These are phyloP conservation scores for Gaultheria prostrata DNA, from an alignment of 148 eudicot species.

Conservation along the genomic window DNA sequence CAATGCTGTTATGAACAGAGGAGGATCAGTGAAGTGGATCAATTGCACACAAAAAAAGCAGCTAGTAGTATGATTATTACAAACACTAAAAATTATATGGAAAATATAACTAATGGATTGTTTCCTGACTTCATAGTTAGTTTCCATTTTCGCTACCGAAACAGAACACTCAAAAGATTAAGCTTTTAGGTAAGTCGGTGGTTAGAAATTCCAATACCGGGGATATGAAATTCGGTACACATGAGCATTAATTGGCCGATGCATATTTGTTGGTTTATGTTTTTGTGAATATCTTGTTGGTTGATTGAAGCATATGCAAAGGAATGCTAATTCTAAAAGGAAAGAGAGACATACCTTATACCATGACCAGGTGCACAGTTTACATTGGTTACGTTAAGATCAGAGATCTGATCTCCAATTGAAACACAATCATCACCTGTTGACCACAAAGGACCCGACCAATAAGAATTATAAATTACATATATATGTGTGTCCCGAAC, in stretches of 20 bases:
- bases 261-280: background rate
- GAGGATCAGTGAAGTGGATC: background rate
- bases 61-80: background rate
- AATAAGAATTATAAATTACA: too few species aligned
- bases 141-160: background rate
- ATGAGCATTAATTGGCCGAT: too few species aligned
- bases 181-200: background rate
- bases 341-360: slow-evolving; percentile 37
- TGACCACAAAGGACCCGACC: background rate
- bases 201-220: too few species aligned
- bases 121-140: too few species aligned
- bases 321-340: background rate
- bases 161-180: background rate
- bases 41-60: background rate
- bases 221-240: background rate
- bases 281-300: too few species aligned
- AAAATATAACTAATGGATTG: background rate
- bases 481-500: too few species aligned
- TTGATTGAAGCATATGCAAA: too few species aligned
- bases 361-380: slow-evolving; percentile 81
- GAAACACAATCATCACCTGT: slow-evolving; percentile 77
- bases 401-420: slow-evolving; percentile 54
- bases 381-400: slow-evolving; percentile 40
- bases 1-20: slow-evolving; percentile 37
- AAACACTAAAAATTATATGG: background rate